Evolutionary conservation across 257 asterid genomes (phyloP).

Genomic region (Solanum piurae): DNA sequence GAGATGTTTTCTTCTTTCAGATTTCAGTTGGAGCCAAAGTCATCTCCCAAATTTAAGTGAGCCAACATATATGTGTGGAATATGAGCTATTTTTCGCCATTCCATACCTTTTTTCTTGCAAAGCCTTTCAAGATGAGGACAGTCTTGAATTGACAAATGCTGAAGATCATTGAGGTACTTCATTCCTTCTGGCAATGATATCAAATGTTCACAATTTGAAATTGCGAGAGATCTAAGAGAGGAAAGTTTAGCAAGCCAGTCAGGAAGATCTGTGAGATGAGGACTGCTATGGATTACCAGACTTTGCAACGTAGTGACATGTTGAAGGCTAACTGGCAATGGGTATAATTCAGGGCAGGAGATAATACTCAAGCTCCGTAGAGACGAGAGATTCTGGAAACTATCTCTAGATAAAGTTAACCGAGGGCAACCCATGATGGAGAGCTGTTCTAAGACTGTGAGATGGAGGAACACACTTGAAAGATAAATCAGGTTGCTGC

Average conservation of each 20-base stretch:
- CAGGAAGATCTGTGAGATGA: slow-evolving; percentile 10
- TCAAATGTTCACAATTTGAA: slow-evolving; percentile 5
- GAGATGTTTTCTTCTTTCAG: neutral
- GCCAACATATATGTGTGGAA: slow-evolving; percentile 6
- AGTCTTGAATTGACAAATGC: slow-evolving; percentile 20
- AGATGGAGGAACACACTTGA: slow-evolving; percentile 8
- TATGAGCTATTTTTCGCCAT: slow-evolving; percentile 15
- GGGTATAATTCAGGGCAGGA: slow-evolving; percentile 7
- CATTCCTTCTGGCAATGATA: slow-evolving; percentile 13
- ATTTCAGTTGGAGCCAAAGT: neutral
- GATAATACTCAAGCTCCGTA: slow-evolving; percentile 7
- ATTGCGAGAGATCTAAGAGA: slow-evolving; percentile 21
- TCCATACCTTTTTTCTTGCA: slow-evolving; percentile 11
- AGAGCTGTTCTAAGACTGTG: slow-evolving; percentile 13
- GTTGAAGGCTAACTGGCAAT: slow-evolving; percentile 8
- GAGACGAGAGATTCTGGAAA: neutral
- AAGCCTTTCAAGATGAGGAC: slow-evolving; percentile 11
- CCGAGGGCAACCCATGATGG: slow-evolving; percentile 15
- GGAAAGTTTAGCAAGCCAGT: slow-evolving; percentile 10
- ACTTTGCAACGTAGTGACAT: slow-evolving; percentile 11
- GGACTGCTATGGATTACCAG: slow-evolving; percentile 11
- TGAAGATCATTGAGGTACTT: slow-evolving; percentile 8
- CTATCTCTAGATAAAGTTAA: neutral
- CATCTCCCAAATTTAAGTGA: neutral
- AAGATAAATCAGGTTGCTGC: slow-evolving; percentile 4